A percentile compares a stretch with the other conserved stretches of the same genome.
Conservation (phyloP, 768 basidiomycete genomes). For the Daedaleopsis sinensis region DNA sequence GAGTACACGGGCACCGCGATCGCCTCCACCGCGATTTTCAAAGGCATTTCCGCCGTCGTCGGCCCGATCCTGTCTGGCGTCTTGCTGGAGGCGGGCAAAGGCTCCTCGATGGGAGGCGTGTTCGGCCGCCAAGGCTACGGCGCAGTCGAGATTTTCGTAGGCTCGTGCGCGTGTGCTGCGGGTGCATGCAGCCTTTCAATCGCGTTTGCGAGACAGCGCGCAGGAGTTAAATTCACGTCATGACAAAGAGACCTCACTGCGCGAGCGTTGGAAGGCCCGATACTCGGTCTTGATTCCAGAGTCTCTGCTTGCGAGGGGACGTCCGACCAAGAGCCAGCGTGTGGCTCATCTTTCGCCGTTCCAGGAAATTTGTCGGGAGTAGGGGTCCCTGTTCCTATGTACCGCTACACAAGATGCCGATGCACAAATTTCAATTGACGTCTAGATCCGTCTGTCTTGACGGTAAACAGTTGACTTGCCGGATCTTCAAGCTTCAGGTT, state of each 20-base stretch:
- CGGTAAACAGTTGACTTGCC: background rate
- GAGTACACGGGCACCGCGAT: conserved; percentile 21
- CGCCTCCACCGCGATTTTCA: conserved; percentile 16
- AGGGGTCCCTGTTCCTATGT: too few relatives aligned
- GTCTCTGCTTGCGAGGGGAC: too few relatives aligned
- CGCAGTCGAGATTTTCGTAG: conserved; percentile 27
- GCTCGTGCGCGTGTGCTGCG: conserved; percentile 20
- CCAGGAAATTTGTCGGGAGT: too few relatives aligned
- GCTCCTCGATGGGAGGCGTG: background rate
- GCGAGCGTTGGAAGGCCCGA: too few relatives aligned
- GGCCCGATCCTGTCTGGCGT: conserved; percentile 28
- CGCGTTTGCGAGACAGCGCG: conserved; percentile 15
- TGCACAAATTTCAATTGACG: background rate
- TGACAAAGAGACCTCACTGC: too few relatives aligned
- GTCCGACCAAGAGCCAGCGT: too few relatives aligned
- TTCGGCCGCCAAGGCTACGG: conserved; percentile 25
- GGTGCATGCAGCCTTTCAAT: conserved; percentile 19
- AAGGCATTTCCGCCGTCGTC: conserved; percentile 23
- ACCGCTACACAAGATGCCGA: background rate
- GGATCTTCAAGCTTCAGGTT: background rate
- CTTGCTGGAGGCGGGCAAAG: conserved; percentile 23
- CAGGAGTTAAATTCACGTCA: too few relatives aligned
- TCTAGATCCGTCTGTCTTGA: background rate
- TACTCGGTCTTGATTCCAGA: too few relatives aligned
- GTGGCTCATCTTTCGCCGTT: too few relatives aligned